Evolutionary conservation across 2,329 filamentous ascomycete species (phyloP), one percentile per base, ranked within the genome.

Genomic region (Sporothrix luriei): DNA sequence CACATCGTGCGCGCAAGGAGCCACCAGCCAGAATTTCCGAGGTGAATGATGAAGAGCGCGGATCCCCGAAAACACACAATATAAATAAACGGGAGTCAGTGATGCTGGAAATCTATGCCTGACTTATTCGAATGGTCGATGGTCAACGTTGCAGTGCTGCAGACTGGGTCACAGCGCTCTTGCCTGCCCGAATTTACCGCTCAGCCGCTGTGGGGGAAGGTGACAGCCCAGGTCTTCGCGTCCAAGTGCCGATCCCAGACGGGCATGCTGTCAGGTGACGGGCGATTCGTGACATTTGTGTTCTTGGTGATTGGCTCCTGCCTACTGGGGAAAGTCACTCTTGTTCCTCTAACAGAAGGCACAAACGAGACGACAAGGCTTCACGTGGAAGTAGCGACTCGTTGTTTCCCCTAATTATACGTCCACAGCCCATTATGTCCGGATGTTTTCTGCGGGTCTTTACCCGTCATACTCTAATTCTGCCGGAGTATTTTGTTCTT

Each of bases 261-360:
- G 55, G 66, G 66, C 40, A 61, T 51, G 33, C 46, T 33, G 59
- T 57, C 68, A 69, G 51, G 68, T 69, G 68, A 68, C 67, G 21
- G 57, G 33, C 59, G 11, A 40, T 49, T 65, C 38, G 51, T 59
- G 40, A 69, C 57, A 69, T 69, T 29, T 69, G 46, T 38, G 11
- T 16, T 24, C 38, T 38, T 55, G n/a, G 48, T 64, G 68, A 69
- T 69, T 69, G 57, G 68, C 38, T 62, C 65, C 40, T 67, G 21
- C 46, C 40, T 13, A 38, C 51, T 52, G 24, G 14, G 14, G 16
- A 21, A 29, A 13, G 38, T 24, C n/a, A 7, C 57, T 11, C n/a
- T 43, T 19, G 21, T 46, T 61, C 57, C 55, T 61, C 38, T 21
- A 43, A 61, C 55, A 6, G 9, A 26, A 24, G n/a, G 46, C 21